These are phyloP conservation scores for Ceriops zippeliana DNA, from an alignment of 345 rosid genomes.

Conservation along the genomic window DNA sequence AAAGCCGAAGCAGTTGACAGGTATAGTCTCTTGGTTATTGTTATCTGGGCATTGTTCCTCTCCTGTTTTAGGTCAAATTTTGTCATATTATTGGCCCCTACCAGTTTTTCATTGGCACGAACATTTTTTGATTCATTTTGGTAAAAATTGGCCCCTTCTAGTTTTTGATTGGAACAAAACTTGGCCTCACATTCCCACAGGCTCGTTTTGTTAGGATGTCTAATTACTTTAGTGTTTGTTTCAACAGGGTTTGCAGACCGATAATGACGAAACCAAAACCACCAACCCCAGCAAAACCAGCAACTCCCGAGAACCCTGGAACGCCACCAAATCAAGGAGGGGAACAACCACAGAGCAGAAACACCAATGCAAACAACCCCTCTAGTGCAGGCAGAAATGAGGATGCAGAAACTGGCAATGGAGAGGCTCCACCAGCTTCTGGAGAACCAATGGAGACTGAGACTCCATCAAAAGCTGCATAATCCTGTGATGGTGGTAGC, in stretches of 20 bases:
- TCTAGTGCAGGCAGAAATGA: slow-evolving; percentile 14
- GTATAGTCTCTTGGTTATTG: slow-evolving; percentile 23
- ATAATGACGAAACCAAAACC: slow-evolving; percentile 90
- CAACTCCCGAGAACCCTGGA: slow-evolving; percentile 56
- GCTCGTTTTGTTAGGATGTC: background rate
- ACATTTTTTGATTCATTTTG: no score
- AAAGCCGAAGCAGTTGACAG: slow-evolving; percentile 75
- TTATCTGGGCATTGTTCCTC: background rate
- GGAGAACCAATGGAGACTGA: slow-evolving; percentile 82
- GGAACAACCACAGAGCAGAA: slow-evolving; percentile 33
- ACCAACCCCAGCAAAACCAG: slow-evolving; percentile 47
- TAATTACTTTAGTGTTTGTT: background rate
- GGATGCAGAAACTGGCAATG: slow-evolving; percentile 22
- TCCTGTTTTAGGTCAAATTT: background rate
- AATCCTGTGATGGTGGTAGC: slow-evolving; percentile 4
- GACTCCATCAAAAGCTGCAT: slow-evolving; percentile 36
- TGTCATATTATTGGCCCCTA: no score
- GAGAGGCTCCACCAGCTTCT: slow-evolving; percentile 40
- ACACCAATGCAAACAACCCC: slow-evolving; percentile 11
- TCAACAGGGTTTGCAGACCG: slow-evolving; percentile 71
- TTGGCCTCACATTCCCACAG: background rate
- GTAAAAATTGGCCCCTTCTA: background rate
- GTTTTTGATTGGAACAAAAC: background rate
- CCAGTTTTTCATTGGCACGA: no score
- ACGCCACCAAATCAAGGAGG: slow-evolving; percentile 47